Conservation (phyloP, 2,329 filamentous ascomycete species). For the Fusarium paranaense region DNA sequence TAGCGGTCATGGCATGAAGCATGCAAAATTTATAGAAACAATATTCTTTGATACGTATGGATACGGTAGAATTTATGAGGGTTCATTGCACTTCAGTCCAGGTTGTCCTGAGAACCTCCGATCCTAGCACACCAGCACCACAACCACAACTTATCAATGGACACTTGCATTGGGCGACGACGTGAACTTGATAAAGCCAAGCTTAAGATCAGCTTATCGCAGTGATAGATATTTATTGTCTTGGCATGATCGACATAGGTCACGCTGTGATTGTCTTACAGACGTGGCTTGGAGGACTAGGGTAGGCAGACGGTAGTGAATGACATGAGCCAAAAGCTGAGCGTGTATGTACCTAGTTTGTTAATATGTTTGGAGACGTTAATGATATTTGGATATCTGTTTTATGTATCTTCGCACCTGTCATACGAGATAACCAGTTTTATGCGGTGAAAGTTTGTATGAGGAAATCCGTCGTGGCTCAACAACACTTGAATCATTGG, state of each 20-base stretch:
- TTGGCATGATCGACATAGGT: neutral
- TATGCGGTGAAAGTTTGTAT: neutral
- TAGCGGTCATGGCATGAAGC: neutral
- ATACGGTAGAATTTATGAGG: neutral
- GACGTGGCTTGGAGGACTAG: neutral
- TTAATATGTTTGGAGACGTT: neutral
- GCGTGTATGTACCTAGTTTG: neutral
- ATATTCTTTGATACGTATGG: neutral
- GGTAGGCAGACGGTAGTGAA: neutral
- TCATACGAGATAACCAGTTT: neutral
- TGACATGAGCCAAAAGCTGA: neutral
- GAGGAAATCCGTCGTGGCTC: neutral
- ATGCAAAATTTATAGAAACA: neutral
- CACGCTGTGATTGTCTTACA: neutral
- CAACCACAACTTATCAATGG: neutral
- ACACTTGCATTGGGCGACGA: fast-evolving
- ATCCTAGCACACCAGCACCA: neutral
- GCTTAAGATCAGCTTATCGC: neutral
- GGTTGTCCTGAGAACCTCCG: neutral
- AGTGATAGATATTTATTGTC: neutral
- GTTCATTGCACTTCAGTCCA: neutral
- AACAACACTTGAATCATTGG: neutral
- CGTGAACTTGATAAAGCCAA: neutral
- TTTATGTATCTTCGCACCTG: neutral
- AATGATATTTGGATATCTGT: neutral